A percentile compares a stretch with the other conserved stretches of the same genome.
These are phyloP conservation scores for Alternaria sp. DNA, from an alignment of 2,329 filamentous ascomycete genomes.

Conservation along the genomic window DNA sequence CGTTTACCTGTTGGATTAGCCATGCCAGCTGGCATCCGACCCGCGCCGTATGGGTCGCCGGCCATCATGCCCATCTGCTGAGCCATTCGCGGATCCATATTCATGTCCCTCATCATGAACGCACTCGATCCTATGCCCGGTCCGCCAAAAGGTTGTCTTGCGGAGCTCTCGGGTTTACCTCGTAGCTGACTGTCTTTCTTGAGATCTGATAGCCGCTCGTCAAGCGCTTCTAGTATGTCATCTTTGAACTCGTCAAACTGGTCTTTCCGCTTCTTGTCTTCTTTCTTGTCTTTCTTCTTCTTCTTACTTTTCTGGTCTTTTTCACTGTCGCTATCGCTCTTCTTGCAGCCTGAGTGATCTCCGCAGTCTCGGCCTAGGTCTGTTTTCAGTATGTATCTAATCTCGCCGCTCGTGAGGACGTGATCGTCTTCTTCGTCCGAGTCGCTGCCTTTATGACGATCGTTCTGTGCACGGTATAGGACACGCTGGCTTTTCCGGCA, in stretches of 20 bases:
- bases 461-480: conserved; percentile 29
- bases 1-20: conserved; percentile 8
- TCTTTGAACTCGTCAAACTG: conserved; percentile 24
- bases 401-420: conserved; percentile 29
- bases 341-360: conserved; percentile 31
- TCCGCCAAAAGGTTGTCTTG: conserved; percentile 8
- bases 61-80: conserved; percentile 16
- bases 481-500: conserved; percentile 43
- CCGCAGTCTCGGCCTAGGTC: conserved; percentile 41
- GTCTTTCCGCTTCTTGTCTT: conserved; percentile 18
- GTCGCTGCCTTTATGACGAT: conserved; percentile 2
- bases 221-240: conserved; percentile 25
- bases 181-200: conserved; percentile 10
- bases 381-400: conserved; percentile 39
- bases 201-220: conserved; percentile 20
- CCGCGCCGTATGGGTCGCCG: conserved; percentile 20
- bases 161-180: not conserved
- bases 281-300: conserved; percentile 17
- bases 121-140: conserved; percentile 11
- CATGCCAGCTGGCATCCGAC: conserved; percentile 22
- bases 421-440: conserved; percentile 15
- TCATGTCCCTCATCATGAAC: conserved; percentile 6
- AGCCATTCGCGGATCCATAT: conserved; percentile 24
- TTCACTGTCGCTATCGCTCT: conserved; percentile 4
- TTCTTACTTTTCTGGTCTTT: conserved; percentile 11